These are phyloP conservation scores for Blastocystis sp. DNA, from an alignment of 352 stramenopile species.

Conservation along the genomic window DNA sequence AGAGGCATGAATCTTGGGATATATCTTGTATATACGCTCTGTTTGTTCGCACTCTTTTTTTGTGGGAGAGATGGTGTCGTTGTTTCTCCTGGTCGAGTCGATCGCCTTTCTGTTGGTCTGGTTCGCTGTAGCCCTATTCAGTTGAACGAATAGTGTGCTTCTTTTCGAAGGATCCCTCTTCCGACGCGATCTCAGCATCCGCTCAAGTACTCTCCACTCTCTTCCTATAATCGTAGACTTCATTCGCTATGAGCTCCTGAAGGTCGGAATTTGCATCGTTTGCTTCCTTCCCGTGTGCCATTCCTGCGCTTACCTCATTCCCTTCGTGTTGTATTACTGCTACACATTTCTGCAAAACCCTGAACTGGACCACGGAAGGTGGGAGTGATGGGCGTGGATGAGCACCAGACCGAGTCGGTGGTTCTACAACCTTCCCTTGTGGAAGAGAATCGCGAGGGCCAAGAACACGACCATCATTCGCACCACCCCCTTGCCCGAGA, in stretches of 20 bases:
- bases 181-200: constrained; percentile 17
- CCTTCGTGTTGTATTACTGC: constrained; percentile 15
- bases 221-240: background rate
- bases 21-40: constrained; percentile 61
- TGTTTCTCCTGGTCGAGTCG: background rate
- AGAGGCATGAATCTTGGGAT: constrained; percentile 24
- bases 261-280: constrained; percentile 25
- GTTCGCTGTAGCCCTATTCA: background rate
- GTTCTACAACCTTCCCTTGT: constrained; percentile 34
- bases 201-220: background rate
- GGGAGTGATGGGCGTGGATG: background rate
- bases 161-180: constrained; percentile 14
- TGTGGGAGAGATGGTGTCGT: background rate
- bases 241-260: constrained; percentile 36
- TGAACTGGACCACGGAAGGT: constrained; percentile 59
- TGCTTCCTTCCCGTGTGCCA: constrained; percentile 36
- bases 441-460: constrained; percentile 18
- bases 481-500: constrained; percentile 9
- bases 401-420: constrained; percentile 4
- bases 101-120: background rate
- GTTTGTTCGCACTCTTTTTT: constrained; percentile 29
- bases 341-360: constrained; percentile 45
- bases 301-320: constrained; percentile 11
- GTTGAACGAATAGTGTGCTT: constrained; percentile 5
- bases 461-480: constrained; percentile 42